phyloP scores from a whole-genome alignment of 2,329 filamentous ascomycete genomes.

The Pezicula rhizophila region DNA sequence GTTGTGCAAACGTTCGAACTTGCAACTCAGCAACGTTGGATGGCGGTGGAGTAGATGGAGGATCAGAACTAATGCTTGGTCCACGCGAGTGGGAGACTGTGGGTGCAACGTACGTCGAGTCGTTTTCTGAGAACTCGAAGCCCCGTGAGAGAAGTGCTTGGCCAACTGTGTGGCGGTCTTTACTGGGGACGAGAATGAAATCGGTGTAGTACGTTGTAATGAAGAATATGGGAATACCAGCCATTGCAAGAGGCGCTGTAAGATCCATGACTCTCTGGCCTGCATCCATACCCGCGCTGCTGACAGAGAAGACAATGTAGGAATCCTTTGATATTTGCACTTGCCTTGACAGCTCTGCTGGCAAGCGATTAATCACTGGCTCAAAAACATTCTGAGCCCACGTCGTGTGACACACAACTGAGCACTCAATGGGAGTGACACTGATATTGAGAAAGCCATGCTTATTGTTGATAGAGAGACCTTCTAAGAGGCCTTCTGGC shows the following conservation, averaged over 20 bases:
- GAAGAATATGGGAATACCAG: constrained; percentile 95
- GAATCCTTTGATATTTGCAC: constrained; percentile 76
- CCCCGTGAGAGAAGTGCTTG: constrained; percentile 71
- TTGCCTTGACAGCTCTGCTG: constrained; percentile 41
- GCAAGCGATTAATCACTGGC: constrained; percentile 61
- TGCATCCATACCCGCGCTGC: constrained; percentile 83
- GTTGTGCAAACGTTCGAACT: constrained; percentile 71
- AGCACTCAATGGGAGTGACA: constrained; percentile 87
- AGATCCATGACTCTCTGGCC: constrained; percentile 87
- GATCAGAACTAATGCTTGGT: constrained; percentile 36
- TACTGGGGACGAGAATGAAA: constrained; percentile 84
- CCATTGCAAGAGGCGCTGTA: constrained; percentile 83
- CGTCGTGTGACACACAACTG: constrained; percentile 75
- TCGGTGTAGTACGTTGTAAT: constrained; percentile 98
- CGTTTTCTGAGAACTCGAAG: constrained; percentile 74
- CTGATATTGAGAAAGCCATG: constrained; percentile 91
- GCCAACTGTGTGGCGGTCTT: constrained; percentile 68
- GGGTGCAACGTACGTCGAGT: constrained; percentile 60
- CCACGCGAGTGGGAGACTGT: constrained; percentile 25
- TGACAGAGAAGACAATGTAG: constrained; percentile 84
- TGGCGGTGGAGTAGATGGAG: constrained; percentile 68
- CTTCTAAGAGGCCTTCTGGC: constrained; percentile 34
- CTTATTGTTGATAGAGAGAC: constrained; percentile 44
- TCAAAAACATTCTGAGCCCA: constrained; percentile 71
- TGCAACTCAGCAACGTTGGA: constrained; percentile 75